Evolutionary conservation across 768 basidiomycete genomes (phyloP).

Genomic region (Xerocomus spinulosus): DNA sequence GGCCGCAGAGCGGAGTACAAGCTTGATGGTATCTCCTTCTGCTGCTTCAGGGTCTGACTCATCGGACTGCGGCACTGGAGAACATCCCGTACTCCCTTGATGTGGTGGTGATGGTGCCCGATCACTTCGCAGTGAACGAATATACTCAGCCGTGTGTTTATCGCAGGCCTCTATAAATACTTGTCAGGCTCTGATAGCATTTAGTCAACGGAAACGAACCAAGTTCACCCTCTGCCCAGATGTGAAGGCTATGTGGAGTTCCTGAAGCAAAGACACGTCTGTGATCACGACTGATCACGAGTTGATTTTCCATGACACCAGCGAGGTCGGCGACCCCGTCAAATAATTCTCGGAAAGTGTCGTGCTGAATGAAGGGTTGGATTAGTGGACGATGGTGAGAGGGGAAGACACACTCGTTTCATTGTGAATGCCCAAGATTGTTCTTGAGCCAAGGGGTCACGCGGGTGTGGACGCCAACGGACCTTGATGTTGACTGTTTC

Average conservation of each 20-base stretch:
- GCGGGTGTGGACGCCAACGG: slow-evolving; percentile 64
- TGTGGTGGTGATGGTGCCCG: slow-evolving; percentile 22
- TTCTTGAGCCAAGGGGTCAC: slow-evolving; percentile 37
- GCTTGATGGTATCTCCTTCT: slow-evolving; percentile 52
- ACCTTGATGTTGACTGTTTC: slow-evolving; percentile 49
- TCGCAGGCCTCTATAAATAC: slow-evolving; percentile 57
- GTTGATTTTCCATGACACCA: slow-evolving; percentile 41
- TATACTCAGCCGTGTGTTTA: slow-evolving; percentile 56
- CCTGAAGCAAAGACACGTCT: slow-evolving; percentile 66
- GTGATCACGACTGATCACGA: slow-evolving; percentile 59
- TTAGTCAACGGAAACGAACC: slow-evolving; percentile 38
- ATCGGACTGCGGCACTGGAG: slow-evolving; percentile 24
- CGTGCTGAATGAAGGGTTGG: slow-evolving; percentile 41
- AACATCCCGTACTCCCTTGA: slow-evolving; percentile 7
- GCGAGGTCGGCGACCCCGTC: slow-evolving; percentile 63
- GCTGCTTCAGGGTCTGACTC: slow-evolving; percentile 36
- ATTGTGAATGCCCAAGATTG: slow-evolving; percentile 51
- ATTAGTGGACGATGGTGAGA: not conserved
- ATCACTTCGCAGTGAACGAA: slow-evolving; percentile 39
- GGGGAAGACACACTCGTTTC: slow-evolving; percentile 45
- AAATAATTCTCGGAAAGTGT: slow-evolving; percentile 61
- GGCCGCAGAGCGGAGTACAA: slow-evolving; percentile 55
- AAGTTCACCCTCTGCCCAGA: slow-evolving; percentile 66
- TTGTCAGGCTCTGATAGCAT: slow-evolving; percentile 6
- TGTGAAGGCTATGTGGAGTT: slow-evolving; percentile 57